A percentile compares a stretch with the other conserved stretches of the same genome.
Conservation (phyloP, 2,329 filamentous ascomycete genomes). For the Colletotrichum sp. region DNA sequence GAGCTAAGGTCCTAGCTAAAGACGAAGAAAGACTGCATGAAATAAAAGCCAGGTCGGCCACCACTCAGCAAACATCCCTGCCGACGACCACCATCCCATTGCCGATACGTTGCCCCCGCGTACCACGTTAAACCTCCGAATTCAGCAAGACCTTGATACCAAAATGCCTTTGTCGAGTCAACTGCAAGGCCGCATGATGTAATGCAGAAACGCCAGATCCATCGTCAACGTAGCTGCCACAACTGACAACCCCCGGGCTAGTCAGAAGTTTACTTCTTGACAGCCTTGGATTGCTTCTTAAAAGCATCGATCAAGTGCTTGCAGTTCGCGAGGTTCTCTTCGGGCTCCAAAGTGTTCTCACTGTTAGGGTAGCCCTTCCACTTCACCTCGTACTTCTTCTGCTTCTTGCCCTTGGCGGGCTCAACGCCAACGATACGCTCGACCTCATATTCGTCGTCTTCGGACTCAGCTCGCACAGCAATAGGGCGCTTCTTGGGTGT, state of each 20-base stretch:
- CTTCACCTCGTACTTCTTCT: slow-evolving; percentile 54
- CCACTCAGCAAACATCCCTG: background rate
- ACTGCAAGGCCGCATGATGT: background rate
- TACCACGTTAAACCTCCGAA: background rate
- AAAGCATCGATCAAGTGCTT: slow-evolving; percentile 38
- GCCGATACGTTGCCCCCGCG: background rate
- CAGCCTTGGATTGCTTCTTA: slow-evolving; percentile 18
- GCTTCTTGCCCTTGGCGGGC: slow-evolving; percentile 40
- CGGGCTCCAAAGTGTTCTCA: slow-evolving; percentile 61
- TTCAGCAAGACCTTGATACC: background rate
- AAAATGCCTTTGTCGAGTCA: background rate
- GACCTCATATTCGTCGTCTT: slow-evolving; percentile 47
- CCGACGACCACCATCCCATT: background rate
- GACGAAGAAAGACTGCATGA: background rate
- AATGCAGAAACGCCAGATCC: background rate
- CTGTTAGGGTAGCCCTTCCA: slow-evolving; percentile 53
- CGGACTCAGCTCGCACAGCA: background rate
- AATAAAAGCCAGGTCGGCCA: background rate
- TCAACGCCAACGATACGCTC: slow-evolving; percentile 49
- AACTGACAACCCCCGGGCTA: background rate
- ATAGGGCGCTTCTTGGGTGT: background rate
- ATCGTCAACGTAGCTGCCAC: background rate
- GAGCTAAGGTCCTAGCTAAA: background rate
- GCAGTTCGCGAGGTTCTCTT: slow-evolving; percentile 47
- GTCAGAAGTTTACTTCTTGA: background rate